These are phyloP conservation scores for Tetrahymena malaccensis DNA, from an alignment of 73 alveolate genomes.

Conservation along the genomic window DNA sequence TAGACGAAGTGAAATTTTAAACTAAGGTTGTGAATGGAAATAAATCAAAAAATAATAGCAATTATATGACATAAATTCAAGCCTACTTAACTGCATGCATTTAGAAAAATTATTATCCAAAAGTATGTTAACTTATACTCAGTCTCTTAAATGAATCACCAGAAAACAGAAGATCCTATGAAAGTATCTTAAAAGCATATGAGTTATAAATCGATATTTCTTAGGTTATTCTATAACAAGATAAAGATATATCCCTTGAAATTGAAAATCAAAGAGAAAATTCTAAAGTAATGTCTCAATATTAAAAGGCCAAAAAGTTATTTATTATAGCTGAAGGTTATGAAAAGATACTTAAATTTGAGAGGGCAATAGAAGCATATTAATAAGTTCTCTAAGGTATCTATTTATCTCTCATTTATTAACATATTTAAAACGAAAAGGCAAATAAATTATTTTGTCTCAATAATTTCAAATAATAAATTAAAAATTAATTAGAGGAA, in stretches of 20 bases:
- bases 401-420: not conserved
- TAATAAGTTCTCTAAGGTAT: not conserved
- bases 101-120: not conserved
- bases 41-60: not conserved
- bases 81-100: not conserved
- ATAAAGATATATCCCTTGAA: not conserved
- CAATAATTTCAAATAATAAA: too few relatives aligned
- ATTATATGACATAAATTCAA: not conserved
- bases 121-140: not conserved
- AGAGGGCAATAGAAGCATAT: not conserved
- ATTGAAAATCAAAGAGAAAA: not conserved
- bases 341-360: not conserved
- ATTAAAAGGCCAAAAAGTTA: not conserved
- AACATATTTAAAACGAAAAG: too few relatives aligned
- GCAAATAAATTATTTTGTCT: too few relatives aligned
- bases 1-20: not conserved
- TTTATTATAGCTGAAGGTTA: not conserved
- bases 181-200: not conserved
- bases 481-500: too few relatives aligned
- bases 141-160: not conserved
- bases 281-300: not conserved
- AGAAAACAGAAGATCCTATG: not conserved
- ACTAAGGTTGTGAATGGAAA: not conserved
- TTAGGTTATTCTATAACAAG: not conserved
- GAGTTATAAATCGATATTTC: not conserved